Conservation (phyloP, 2,329 filamentous ascomycete genomes). For the Talaromyces albobiverticillius region DNA sequence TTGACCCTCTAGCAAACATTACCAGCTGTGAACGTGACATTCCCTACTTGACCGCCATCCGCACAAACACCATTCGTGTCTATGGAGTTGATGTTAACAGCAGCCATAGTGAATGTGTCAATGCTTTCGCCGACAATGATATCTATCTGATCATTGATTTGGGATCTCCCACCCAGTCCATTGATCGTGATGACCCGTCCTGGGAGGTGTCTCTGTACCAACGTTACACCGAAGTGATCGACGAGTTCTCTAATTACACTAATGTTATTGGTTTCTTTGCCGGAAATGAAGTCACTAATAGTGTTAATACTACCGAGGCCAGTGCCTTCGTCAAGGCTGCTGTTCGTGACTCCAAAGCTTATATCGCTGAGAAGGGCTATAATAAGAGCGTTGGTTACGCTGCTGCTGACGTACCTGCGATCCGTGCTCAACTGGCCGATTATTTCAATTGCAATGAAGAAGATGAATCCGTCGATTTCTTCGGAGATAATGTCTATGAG, state of each 20-base stretch:
- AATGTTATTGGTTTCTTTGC: constrained; percentile 98
- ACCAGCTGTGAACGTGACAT: constrained; percentile 78
- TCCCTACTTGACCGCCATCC: constrained; percentile 71
- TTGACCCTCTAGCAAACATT: constrained; percentile 76
- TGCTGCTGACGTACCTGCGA: constrained; percentile 84
- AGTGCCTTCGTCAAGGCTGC: constrained; percentile 97
- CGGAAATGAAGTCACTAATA: constrained; percentile 95
- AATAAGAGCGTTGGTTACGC: constrained; percentile 93
- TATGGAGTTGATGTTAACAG: constrained; percentile 82
- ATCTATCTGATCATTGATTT: constrained; percentile 96
- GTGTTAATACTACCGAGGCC: constrained; percentile 80
- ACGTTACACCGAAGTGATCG: constrained; percentile 81
- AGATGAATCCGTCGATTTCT: constrained; percentile 79
- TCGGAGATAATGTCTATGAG: constrained; percentile 99
- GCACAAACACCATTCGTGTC: constrained; percentile 90
- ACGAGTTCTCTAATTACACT: constrained; percentile 74
- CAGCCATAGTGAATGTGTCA: constrained; percentile 84
- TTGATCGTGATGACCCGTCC: constrained; percentile 73
- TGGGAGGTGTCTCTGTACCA: constrained; percentile 78
- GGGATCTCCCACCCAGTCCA: constrained; percentile 74
- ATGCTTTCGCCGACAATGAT: constrained; percentile 72
- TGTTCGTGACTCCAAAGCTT: constrained; percentile 90
- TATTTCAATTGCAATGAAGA: constrained; percentile 89
- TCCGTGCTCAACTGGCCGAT: constrained; percentile 76
- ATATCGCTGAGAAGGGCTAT: constrained; percentile 78